Conservation (phyloP, 192 early-diverging fungal species). For the Dissophora globulifera region DNA sequence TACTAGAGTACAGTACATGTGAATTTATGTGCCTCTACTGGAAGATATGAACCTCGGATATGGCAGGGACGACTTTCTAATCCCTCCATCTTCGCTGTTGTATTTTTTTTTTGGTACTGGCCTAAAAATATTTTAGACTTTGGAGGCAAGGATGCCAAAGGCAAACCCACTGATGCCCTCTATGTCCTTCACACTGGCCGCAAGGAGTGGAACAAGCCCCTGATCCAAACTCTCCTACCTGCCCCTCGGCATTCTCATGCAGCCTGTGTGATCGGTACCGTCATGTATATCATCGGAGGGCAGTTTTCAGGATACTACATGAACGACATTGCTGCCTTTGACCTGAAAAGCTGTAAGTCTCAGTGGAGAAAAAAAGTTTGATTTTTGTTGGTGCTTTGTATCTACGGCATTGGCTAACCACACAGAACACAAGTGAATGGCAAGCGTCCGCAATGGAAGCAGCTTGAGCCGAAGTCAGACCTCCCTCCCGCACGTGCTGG, state of each 20-base stretch:
- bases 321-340: conserved; percentile 61
- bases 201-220: conserved; percentile 58
- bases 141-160: conserved; percentile 46
- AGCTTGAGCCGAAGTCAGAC: conserved; percentile 36
- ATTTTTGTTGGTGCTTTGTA: no score
- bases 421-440: conserved; percentile 52
- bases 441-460: conserved; percentile 36
- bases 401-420: no score
- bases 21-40: no score
- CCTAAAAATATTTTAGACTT: conserved; percentile 36
- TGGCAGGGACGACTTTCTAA: no score
- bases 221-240: conserved; percentile 53
- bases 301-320: conserved; percentile 54
- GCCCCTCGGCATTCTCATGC: conserved; percentile 61
- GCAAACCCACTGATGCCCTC: conserved; percentile 22
- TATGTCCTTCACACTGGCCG: conserved; percentile 37
- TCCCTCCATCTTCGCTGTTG: no score
- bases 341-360: conserved; percentile 59
- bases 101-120: no score
- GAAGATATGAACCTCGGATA: no score
- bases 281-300: conserved; percentile 65
- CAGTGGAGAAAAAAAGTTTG: no score
- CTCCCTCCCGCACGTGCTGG: conserved; percentile 52
- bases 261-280: conserved; percentile 54
- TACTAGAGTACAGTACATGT: no score